A percentile compares a stretch with the other conserved stretches of the same genome.
Evolutionary conservation across 2,329 filamentous ascomycete genomes (phyloP).

Genomic region (Curvularia sp.): DNA sequence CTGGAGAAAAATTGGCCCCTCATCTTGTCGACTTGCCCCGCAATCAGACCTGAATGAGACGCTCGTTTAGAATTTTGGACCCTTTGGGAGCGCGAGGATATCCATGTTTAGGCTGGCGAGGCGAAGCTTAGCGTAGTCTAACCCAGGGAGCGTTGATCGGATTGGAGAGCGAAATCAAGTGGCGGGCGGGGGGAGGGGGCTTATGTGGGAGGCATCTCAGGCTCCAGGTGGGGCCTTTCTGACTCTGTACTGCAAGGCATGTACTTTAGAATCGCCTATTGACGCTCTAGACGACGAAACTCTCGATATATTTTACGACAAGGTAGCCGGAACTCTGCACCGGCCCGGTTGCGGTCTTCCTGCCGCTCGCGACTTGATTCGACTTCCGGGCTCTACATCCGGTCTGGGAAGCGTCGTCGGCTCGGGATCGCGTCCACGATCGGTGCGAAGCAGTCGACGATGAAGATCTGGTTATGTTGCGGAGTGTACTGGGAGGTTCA

Average conservation of each 20-base stretch:
- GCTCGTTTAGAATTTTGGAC: slow-evolving; percentile 21
- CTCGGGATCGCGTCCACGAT: not conserved
- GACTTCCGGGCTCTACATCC: not conserved
- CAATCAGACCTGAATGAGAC: slow-evolving; percentile 27
- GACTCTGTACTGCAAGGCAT: not conserved
- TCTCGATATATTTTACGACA: not conserved
- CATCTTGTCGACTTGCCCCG: slow-evolving; percentile 32
- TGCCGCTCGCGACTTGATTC: not conserved
- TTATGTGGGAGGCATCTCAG: slow-evolving; percentile 31
- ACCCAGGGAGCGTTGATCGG: slow-evolving; percentile 14
- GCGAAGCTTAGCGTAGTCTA: slow-evolving; percentile 17
- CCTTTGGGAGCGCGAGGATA: slow-evolving; percentile 17
- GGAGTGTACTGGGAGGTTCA: slow-evolving; percentile 29
- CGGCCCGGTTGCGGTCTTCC: not conserved
- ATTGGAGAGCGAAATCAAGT: slow-evolving; percentile 26
- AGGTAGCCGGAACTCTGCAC: not conserved
- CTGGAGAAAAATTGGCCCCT: slow-evolving; percentile 28
- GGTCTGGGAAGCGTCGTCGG: not conserved
- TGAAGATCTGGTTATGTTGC: slow-evolving; percentile 32
- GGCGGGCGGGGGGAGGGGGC: slow-evolving; percentile 20
- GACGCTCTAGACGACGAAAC: not conserved
- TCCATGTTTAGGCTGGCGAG: slow-evolving; percentile 15
- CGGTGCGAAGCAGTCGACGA: not conserved
- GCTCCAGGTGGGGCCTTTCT: slow-evolving; percentile 35
- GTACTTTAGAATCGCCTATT: not conserved